These are phyloP conservation scores for Aspergillus costaricaensis DNA, from an alignment of 2,329 filamentous ascomycete species.

Conservation along the genomic window DNA sequence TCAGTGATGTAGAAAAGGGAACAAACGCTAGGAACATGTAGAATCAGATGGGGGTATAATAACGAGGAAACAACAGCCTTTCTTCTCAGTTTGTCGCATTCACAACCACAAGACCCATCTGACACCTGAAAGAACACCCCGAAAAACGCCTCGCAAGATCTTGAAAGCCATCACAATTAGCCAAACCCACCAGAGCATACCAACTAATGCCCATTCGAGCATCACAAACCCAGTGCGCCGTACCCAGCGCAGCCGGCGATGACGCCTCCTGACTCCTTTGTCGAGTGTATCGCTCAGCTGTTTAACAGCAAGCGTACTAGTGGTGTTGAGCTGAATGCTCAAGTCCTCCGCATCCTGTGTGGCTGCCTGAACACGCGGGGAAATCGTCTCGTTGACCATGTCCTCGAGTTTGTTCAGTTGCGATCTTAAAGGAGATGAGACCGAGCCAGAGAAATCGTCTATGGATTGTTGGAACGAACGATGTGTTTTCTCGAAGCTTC, in stretches of 20 bases:
- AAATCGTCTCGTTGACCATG: slow-evolving; percentile 52
- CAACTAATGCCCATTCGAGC: slow-evolving; percentile 85
- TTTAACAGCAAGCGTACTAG: slow-evolving; percentile 78
- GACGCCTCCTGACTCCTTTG: slow-evolving; percentile 67
- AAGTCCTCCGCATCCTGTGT: slow-evolving; percentile 81
- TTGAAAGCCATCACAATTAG: slow-evolving; percentile 78
- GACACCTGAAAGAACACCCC: slow-evolving; percentile 61
- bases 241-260: slow-evolving; percentile 73
- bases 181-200: slow-evolving; percentile 94
- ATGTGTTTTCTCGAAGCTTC: slow-evolving; percentile 49
- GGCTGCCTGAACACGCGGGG: slow-evolving; percentile 63
- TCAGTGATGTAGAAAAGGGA: not conserved
- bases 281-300: slow-evolving; percentile 75
- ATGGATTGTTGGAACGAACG: slow-evolving; percentile 48
- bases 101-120: slow-evolving; percentile 83
- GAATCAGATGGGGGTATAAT: slow-evolving; percentile 5
- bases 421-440: slow-evolving; percentile 47
- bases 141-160: slow-evolving; percentile 63
- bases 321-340: slow-evolving; percentile 71
- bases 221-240: slow-evolving; percentile 75
- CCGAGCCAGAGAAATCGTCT: slow-evolving; percentile 48
- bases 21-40: not conserved
- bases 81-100: slow-evolving; percentile 13
- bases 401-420: slow-evolving; percentile 49
- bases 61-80: not conserved